These are phyloP conservation scores for Micractinium sp. DNA, from an alignment of 139 green algal species.

Conservation along the genomic window DNA sequence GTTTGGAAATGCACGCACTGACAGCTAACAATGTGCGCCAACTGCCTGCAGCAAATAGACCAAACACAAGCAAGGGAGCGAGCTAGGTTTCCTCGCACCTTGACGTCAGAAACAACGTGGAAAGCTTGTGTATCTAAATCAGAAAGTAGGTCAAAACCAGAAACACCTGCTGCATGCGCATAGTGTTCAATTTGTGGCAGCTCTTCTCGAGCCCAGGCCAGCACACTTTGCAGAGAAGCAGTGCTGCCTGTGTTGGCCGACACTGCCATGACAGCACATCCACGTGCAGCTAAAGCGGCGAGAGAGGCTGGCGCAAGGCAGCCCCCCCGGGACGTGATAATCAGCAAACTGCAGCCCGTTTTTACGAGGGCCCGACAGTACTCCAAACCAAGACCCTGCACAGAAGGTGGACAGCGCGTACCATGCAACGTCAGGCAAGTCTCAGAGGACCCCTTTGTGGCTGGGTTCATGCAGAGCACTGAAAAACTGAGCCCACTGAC, in stretches of 20 bases:
- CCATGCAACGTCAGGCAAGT: not conserved
- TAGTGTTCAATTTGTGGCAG: constrained; percentile 41
- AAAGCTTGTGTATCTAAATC: constrained; percentile 16
- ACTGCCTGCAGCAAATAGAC: too few relatives aligned
- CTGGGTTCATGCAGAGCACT: not conserved
- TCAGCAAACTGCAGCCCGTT: not conserved
- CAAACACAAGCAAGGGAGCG: too few relatives aligned
- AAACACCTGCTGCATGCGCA: constrained; percentile 45
- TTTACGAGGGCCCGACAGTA: not conserved
- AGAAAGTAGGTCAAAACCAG: constrained; percentile 28
- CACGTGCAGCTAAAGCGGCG: not conserved
- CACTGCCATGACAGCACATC: not conserved
- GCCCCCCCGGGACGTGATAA: not conserved
- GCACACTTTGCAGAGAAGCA: not conserved
- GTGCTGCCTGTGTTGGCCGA: not conserved
- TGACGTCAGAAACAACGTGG: not conserved
- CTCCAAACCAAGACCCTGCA: constrained; percentile 8
- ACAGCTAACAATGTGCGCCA: too few relatives aligned
- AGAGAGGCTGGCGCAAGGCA: not conserved
- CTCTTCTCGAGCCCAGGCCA: constrained; percentile 29
- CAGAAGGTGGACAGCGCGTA: not conserved
- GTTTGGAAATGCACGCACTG: not conserved
- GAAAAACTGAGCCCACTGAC: not conserved
- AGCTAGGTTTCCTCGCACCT: not conserved
- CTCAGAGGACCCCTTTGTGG: not conserved